A percentile compares a stretch with the other conserved stretches of the same genome.
Conservation (phyloP, 2,329 filamentous ascomycete species). For the Microdochium trichocladiopsis region DNA sequence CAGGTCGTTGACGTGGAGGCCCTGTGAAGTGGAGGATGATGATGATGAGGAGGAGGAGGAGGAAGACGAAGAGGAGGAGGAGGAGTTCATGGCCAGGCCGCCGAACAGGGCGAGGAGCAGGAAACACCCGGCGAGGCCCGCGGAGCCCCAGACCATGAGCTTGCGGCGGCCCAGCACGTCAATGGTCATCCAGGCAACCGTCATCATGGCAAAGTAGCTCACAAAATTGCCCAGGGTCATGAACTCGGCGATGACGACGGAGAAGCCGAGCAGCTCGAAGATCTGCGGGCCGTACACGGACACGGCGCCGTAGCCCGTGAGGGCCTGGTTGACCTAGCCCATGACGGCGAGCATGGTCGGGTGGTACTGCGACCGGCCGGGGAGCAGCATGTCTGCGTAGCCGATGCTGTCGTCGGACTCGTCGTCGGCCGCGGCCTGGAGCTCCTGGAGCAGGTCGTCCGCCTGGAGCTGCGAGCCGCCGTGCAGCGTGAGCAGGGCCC, state of each 20-base stretch:
- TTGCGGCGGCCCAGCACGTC: conserved; percentile 46
- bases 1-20: conserved; percentile 28
- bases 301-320: conserved; percentile 52
- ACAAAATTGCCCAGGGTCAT: conserved; percentile 54
- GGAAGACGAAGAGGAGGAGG: conserved; percentile 7
- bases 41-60: conserved; percentile 13
- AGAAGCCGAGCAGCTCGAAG: conserved; percentile 53
- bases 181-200: conserved; percentile 51
- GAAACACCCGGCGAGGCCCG: conserved; percentile 39
- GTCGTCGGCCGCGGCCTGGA: conserved; percentile 40
- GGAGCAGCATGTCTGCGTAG: conserved; percentile 52
- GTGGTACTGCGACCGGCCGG: conserved; percentile 48
- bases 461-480: conserved; percentile 35
- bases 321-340: conserved; percentile 55
- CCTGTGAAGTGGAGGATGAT: too few species aligned
- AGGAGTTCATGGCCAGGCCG: conserved; percentile 32
- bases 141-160: conserved; percentile 45
- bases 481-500: conserved; percentile 39
- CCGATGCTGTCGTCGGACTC: conserved; percentile 37
- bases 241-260: conserved; percentile 41
- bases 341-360: conserved; percentile 54
- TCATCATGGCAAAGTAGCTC: conserved; percentile 55
- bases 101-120: conserved; percentile 43
- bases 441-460: conserved; percentile 38
- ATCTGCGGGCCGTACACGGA: conserved; percentile 58